Evolutionary conservation across 345 rosid species (phyloP), one percentile per base, ranked within the genome.

Genomic region (Lepidium aucheri): DNA sequence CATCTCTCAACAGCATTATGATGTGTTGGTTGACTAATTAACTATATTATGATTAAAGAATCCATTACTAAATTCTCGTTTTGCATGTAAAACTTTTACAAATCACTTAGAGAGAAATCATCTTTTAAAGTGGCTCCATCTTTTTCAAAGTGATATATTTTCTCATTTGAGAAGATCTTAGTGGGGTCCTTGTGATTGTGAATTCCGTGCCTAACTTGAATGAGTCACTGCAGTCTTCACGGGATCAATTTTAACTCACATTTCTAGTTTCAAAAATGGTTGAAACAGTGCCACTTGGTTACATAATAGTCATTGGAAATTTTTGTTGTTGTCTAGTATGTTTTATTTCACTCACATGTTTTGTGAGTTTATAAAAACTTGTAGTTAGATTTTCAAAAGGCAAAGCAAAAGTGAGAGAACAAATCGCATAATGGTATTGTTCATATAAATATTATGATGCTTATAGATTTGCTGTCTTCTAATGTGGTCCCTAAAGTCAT

Each of bases 181-280:
- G 65, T 56, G 53, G 76, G 76, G 53, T 57, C 76, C 32, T 39
- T 0, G 39, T 56, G 70, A 72, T 72, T 56, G 65, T 72, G 65
- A 60, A 47, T 63, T 46, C 70, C 65, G 70, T 72, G 59, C 49
- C 70, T 47, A 26, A 63, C 65, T 55, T 63, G 65, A 64, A 72
- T 70, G 69, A 44, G 69, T 72, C 76, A 64, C 65, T 72, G 70
- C 66, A 72, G 65, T 71, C 58, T 71, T 63, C 75, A 71, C 75
- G 75, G 64, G 75, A 39, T 38, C 42, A 46, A 45, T 63, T 53
- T 50, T 41, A 60, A 54, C 2, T 53, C 55, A 53, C 46, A 18
- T 39, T 35, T 54, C 20, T 69, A 43, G 54, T 61, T 67, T 70
- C 40, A 26, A 60, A 52, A 11, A 7, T 68, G 61, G 51, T 69